Conservation (phyloP, 345 rosid genomes). For the Citrus sp. region DNA sequence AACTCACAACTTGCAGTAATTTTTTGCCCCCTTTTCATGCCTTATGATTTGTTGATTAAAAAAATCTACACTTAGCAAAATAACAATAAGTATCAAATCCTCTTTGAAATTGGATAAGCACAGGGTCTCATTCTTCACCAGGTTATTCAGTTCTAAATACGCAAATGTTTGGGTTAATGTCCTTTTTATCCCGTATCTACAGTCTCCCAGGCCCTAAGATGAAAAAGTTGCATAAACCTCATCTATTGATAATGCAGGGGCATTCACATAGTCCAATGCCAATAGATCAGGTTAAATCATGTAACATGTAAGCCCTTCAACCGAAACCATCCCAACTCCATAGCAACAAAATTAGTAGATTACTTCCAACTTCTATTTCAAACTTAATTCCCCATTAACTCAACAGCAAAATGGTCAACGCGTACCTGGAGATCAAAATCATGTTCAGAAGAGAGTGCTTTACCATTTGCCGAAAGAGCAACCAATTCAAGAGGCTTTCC, state of each 20-base stretch:
- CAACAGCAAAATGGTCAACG: not conserved
- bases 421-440: conserved; percentile 83
- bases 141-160: not conserved
- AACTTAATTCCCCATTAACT: not conserved
- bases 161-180: not conserved
- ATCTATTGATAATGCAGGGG: not conserved
- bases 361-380: not conserved
- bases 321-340: not conserved
- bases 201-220: not conserved
- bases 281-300: not conserved
- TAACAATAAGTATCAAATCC: not conserved
- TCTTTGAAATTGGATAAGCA: not conserved
- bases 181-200: not conserved
- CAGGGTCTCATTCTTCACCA: not conserved
- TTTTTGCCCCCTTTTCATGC: not conserved
- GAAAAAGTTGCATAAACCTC: not conserved
- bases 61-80: not conserved
- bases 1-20: not conserved
- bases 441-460: conserved; percentile 49
- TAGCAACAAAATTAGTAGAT: not conserved
- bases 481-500: conserved; percentile 53
- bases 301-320: not conserved
- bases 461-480: conserved; percentile 48
- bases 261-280: not conserved
- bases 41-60: not conserved